Base-by-base conservation (phyloP, 768 basidiomycete genomes). In the Lentinula sp. region DNA sequence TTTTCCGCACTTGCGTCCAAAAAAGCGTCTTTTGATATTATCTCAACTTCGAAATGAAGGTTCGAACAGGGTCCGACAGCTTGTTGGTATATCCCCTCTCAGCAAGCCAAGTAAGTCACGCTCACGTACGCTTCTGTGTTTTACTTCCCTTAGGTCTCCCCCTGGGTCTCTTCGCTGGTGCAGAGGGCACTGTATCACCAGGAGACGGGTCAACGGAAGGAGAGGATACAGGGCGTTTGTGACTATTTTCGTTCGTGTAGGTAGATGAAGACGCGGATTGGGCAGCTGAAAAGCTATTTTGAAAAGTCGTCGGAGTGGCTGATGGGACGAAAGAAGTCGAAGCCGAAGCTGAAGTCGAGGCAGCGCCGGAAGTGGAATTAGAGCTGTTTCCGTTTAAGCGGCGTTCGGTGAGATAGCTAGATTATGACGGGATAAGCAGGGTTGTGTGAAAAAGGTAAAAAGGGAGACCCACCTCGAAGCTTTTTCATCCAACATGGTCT, bases 401-500 rank as follows among this genome's bases (percentile, higher is more conserved):
- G 57, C 87, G 83, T 67, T 87, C 85, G 59, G 78, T 82, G 56
- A 88, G 75, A 65, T 86, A 87, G 68, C 85, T 88, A 45, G 13
- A n/a, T 8, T 45, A 13, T 5, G 18, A 52, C 15, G 8, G 31
- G n/a, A n/a, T 40, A 21, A 53, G 21, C 21, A 31, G 31, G 48
- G 3, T 28, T 43, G 65, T 28, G 10, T 67, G 63, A 61, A 65
- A 50, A 63, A 65, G 61, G 23, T 34, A 55, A 42, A 35, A 39
- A 48, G 40, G 34, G 55, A 57, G 32, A 79, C 78, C 67, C 62
- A 83, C 80, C 79, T 77, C 11, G 76, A 71, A 9, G 74, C 81
- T 75, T 80, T 89, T 67, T 92, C 91, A 50, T 93, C 91, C 40
- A 93, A 72, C 34, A 84, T 89, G 35, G 76, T 75, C 65, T 93